phyloP scores from a whole-genome alignment of 129 eudicot species.

The sunflower (Helianthus annuus) region DNA sequence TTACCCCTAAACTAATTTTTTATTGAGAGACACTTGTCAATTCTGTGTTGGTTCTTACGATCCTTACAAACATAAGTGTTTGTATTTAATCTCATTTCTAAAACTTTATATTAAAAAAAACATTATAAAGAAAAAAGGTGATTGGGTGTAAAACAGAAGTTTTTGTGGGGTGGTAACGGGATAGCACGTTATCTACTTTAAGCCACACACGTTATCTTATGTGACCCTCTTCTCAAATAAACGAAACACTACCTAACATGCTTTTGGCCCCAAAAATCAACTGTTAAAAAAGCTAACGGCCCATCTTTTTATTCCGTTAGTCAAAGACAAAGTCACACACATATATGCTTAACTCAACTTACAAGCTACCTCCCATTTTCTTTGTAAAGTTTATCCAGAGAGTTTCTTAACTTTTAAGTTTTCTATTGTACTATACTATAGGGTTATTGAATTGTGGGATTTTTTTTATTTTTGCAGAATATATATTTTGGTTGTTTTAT shows the following conservation, averaged over 20 bases:
- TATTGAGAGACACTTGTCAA: no score
- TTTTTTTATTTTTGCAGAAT: no score
- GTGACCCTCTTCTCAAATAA: conserved; percentile 11
- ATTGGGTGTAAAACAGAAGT: conserved; percentile 29
- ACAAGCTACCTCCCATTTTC: conserved; percentile 27
- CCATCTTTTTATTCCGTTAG: conserved; percentile 23
- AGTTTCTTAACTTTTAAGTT: conserved; percentile 16
- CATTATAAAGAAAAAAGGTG: neutral
- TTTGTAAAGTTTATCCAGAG: neutral
- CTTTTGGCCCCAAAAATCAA: conserved; percentile 13
- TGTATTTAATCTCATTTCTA: no score
- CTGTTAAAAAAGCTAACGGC: conserved; percentile 25
- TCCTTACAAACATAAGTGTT: no score
- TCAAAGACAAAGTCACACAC: conserved; percentile 27
- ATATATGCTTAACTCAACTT: conserved; percentile 35
- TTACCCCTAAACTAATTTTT: no score
- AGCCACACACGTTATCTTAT: conserved; percentile 33
- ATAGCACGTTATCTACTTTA: conserved; percentile 41
- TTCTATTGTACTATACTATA: neutral
- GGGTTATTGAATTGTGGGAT: no score
- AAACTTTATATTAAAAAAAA: no score
- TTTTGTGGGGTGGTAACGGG: conserved; percentile 28
- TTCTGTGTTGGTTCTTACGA: no score
- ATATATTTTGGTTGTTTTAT: no score
- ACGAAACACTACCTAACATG: conserved; percentile 19